phyloP scores from a whole-genome alignment of 2,329 filamentous ascomycete species.

The Ophiostoma ulmi region DNA sequence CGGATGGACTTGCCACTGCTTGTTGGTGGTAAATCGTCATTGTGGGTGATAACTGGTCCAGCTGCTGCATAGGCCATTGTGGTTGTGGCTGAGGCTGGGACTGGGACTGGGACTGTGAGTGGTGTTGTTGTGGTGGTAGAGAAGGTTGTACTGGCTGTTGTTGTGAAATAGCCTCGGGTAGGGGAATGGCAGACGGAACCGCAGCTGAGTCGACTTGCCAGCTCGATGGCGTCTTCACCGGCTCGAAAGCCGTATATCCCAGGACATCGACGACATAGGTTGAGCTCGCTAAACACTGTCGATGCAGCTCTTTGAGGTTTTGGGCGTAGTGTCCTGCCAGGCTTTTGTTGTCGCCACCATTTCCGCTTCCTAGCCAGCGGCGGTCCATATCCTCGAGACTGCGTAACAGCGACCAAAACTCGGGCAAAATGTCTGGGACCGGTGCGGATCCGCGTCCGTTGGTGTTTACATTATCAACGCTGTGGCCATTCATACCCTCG shows the following conservation, averaged over 20 bases:
- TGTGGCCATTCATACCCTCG: background rate
- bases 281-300: slow-evolving; percentile 16
- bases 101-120: background rate
- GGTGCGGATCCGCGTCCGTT: background rate
- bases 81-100: background rate
- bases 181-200: background rate
- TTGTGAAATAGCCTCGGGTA: background rate
- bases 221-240: background rate
- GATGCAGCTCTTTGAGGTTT: slow-evolving; percentile 21
- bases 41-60: slow-evolving; percentile 4
- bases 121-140: background rate
- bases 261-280: slow-evolving; percentile 22
- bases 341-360: background rate
- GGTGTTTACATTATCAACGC: background rate
- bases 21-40: slow-evolving; percentile 15
- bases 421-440: slow-evolving; percentile 15
- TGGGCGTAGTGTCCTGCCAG: slow-evolving; percentile 23
- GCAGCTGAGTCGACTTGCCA: background rate
- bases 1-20: slow-evolving; percentile 4
- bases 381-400: slow-evolving; percentile 25
- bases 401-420: slow-evolving; percentile 28
- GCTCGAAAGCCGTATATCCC: slow-evolving; percentile 15
- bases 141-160: background rate
- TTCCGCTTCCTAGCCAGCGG: slow-evolving; percentile 23
- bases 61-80: slow-evolving; percentile 16